Conservation (phyloP, 2,329 filamentous ascomycete species). For the Pestalotiopsis sp. region DNA sequence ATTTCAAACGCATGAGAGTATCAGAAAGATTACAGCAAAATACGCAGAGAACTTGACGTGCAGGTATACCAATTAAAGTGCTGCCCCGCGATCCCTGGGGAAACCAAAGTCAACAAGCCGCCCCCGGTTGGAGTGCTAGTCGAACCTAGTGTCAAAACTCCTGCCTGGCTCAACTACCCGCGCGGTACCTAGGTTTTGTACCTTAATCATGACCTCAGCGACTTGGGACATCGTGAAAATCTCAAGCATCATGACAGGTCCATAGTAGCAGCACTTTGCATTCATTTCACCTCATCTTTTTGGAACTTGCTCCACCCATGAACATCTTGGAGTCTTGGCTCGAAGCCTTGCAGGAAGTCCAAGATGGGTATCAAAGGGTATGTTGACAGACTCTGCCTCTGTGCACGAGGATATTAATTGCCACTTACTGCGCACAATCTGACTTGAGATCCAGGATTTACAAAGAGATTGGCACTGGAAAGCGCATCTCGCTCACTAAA, state of each 20-base stretch:
- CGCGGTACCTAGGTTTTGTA: neutral
- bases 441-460: conserved; percentile 68
- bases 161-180: neutral
- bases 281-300: neutral
- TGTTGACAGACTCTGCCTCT: conserved; percentile 10
- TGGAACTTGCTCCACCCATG: neutral
- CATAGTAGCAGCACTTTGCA: neutral
- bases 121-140: neutral
- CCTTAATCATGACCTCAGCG: neutral
- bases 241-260: neutral
- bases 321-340: neutral
- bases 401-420: conserved; percentile 12
- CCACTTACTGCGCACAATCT: conserved; percentile 16
- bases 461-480: conserved; percentile 81
- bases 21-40: neutral
- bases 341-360: conserved; percentile 11
- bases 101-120: conserved; percentile 16
- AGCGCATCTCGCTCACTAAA: conserved; percentile 79
- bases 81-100: conserved; percentile 15
- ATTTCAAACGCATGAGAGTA: too few species aligned
- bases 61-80: neutral
- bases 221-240: neutral
- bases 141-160: neutral
- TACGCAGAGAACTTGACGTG: neutral
- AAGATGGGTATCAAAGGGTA: conserved; percentile 71